Percentiles rank a stretch among this genome's conserved stretches.
phyloP scores from a whole-genome alignment of 1,284 basidiomycete species.

The Sparassis latifolia region DNA sequence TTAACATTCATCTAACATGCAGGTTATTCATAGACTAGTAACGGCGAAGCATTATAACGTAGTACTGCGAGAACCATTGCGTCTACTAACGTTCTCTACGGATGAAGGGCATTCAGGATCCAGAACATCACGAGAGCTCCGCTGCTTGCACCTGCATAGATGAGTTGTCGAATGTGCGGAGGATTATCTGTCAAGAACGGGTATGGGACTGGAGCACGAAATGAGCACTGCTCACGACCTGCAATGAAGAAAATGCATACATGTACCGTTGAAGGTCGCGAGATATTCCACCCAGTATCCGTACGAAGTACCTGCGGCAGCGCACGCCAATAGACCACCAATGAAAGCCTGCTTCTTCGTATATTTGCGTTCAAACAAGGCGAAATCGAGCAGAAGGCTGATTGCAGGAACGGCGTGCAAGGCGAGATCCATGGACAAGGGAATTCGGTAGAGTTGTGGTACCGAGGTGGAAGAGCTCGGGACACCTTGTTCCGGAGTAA shows the following conservation, averaged over 20 bases:
- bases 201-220: slow-evolving; percentile 56
- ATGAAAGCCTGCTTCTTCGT: slow-evolving; percentile 34
- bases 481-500: slow-evolving; percentile 19
- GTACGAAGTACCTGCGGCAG: slow-evolving; percentile 47
- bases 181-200: slow-evolving; percentile 69
- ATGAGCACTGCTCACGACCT: background rate
- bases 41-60: too few species aligned
- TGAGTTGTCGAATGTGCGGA: slow-evolving; percentile 44
- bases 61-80: too few species aligned
- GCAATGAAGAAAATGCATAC: slow-evolving; percentile 35
- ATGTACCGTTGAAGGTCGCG: slow-evolving; percentile 53
- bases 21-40: too few species aligned
- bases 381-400: slow-evolving; percentile 63
- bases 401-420: slow-evolving; percentile 64
- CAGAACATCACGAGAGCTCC: slow-evolving; percentile 56
- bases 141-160: slow-evolving; percentile 49
- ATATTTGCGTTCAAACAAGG: slow-evolving; percentile 61
- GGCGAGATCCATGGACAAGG: slow-evolving; percentile 56
- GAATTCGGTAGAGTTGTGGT: slow-evolving; percentile 41
- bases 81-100: slow-evolving; percentile 1
- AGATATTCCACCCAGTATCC: slow-evolving; percentile 65
- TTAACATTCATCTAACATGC: too few species aligned
- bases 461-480: slow-evolving; percentile 32
- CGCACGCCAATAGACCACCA: slow-evolving; percentile 40
- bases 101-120: slow-evolving; percentile 42